Evolutionary conservation across 2,329 filamentous ascomycete genomes (phyloP).

Genomic region (Diaporthe humulicola): DNA sequence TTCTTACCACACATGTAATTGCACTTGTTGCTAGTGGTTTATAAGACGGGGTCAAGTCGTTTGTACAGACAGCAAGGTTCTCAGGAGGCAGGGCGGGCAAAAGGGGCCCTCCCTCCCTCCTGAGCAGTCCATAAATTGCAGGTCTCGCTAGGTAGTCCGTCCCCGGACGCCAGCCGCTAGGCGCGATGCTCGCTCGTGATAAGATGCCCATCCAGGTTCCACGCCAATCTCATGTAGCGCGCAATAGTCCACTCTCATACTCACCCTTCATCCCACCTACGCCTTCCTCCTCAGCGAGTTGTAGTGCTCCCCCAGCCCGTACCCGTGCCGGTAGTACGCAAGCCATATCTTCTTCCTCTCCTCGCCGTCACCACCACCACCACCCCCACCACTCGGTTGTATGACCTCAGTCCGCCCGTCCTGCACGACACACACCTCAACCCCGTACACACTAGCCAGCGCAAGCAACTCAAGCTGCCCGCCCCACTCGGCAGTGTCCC

Average conservation of each 20-base stretch:
- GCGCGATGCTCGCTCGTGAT: background rate
- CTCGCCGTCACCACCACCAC: slow-evolving; percentile 55
- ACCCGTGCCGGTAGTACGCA: slow-evolving; percentile 94
- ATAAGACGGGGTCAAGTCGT: background rate
- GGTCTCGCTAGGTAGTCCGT: background rate
- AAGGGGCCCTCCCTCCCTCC: background rate
- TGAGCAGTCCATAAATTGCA: background rate
- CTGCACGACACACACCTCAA: slow-evolving; percentile 88
- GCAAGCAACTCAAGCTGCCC: slow-evolving; percentile 92
- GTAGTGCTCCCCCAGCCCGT: slow-evolving; percentile 96
- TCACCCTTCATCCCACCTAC: background rate
- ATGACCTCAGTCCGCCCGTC: slow-evolving; percentile 86
- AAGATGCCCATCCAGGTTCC: background rate
- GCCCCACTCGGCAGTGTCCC: slow-evolving; percentile 94
- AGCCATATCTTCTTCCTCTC: slow-evolving; percentile 80
- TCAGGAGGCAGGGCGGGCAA: background rate
- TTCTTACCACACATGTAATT: slow-evolving; percentile 7
- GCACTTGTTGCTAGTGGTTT: background rate
- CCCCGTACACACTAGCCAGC: slow-evolving; percentile 82
- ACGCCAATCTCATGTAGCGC: background rate
- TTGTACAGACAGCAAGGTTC: slow-evolving; percentile 5
- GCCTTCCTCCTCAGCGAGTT: slow-evolving; percentile 79
- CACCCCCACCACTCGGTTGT: slow-evolving; percentile 56
- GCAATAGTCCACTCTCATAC: background rate
- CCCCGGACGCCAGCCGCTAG: background rate